phyloP scores from a whole-genome alignment of 345 rosid species.

The Erucastrum elatum region DNA sequence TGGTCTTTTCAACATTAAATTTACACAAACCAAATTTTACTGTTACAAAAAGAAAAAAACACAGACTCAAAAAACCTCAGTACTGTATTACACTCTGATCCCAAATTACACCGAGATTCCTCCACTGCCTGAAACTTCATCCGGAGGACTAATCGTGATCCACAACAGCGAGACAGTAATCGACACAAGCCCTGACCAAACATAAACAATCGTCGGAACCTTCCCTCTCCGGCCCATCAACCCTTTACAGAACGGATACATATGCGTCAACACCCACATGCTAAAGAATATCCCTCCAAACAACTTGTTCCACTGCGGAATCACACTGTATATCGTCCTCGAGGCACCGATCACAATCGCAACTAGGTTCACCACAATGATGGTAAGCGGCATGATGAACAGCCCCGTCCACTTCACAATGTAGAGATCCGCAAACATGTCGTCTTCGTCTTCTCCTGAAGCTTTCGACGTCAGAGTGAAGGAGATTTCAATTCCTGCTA shows the following conservation, averaged over 20 bases:
- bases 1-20: slow-evolving; percentile 21
- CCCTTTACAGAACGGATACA: slow-evolving; percentile 83
- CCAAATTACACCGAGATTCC: slow-evolving; percentile 32
- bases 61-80: slow-evolving; percentile 5
- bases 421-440: slow-evolving; percentile 73
- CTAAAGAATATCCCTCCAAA: slow-evolving; percentile 82
- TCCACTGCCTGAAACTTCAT: slow-evolving; percentile 29
- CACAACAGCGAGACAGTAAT: slow-evolving; percentile 74
- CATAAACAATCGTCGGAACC: slow-evolving; percentile 76
- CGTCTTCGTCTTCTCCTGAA: slow-evolving; percentile 75
- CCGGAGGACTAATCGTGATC: slow-evolving; percentile 68
- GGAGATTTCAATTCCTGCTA: slow-evolving; percentile 83
- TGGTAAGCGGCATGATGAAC: slow-evolving; percentile 78
- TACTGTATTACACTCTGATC: slow-evolving; percentile 6
- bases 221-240: slow-evolving; percentile 84
- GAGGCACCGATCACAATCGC: slow-evolving; percentile 71
- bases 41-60: slow-evolving; percentile 9
- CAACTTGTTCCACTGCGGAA: slow-evolving; percentile 85
- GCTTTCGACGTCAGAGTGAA: slow-evolving; percentile 79
- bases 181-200: slow-evolving; percentile 76
- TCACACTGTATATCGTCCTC: slow-evolving; percentile 71
- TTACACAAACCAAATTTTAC: slow-evolving; percentile 33
- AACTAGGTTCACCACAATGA: slow-evolving; percentile 65
- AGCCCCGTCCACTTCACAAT: slow-evolving; percentile 85
- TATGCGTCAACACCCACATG: slow-evolving; percentile 84